Percentiles rank a stretch among this genome's conserved stretches.
These are phyloP conservation scores for Tulasnella sp. DNA, from an alignment of 768 basidiomycete genomes.

Conservation along the genomic window DNA sequence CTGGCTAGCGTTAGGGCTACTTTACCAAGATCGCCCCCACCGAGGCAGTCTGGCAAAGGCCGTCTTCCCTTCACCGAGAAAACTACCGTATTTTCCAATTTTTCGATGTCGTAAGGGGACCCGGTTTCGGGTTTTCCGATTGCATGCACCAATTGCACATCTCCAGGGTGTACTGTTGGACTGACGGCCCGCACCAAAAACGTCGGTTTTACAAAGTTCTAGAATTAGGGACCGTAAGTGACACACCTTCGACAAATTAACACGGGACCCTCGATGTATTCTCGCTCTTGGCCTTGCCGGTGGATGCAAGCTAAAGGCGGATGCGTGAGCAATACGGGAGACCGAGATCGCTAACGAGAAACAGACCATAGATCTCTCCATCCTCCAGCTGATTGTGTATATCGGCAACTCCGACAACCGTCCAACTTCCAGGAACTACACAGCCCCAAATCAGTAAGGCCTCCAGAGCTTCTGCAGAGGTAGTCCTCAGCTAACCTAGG, in stretches of 20 bases:
- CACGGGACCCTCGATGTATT: constrained; percentile 48
- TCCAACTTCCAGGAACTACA: constrained; percentile 46
- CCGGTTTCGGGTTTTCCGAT: constrained; percentile 46
- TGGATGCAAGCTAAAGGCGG: constrained; percentile 6
- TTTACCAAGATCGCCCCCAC: constrained; percentile 17
- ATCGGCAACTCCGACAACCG: constrained; percentile 73
- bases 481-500: constrained; percentile 20
- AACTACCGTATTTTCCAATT: constrained; percentile 57
- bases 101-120: not conserved
- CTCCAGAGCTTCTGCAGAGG: not conserved
- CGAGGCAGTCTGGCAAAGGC: constrained; percentile 13
- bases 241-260: constrained; percentile 35
- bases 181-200: constrained; percentile 24
- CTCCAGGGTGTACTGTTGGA: constrained; percentile 67
- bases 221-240: not conserved
- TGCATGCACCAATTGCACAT: constrained; percentile 53
- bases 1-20: not conserved
- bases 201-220: not conserved
- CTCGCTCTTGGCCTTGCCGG: constrained; percentile 40
- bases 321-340: not conserved
- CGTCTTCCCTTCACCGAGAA: constrained; percentile 40
- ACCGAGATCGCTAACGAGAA: not conserved
- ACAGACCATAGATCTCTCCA: constrained; percentile 57
- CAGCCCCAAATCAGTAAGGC: not conserved
- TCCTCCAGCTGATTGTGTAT: constrained; percentile 52